Conservation (phyloP, 2,329 filamentous ascomycete genomes). For the Alternaria brassicicola region DNA sequence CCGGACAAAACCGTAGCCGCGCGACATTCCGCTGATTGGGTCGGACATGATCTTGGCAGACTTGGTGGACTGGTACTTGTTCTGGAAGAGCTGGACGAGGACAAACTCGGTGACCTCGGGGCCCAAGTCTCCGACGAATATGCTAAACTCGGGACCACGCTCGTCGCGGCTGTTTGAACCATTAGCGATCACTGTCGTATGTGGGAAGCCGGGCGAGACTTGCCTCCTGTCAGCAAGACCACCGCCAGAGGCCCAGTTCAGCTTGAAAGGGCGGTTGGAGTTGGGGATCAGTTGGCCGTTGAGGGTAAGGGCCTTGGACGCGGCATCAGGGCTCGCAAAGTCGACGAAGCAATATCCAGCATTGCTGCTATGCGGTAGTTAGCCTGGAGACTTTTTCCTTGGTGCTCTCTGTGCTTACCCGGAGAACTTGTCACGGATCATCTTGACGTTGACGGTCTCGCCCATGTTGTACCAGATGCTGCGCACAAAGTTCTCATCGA, state of each 20-base stretch:
- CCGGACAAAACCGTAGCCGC: slow-evolving; percentile 96
- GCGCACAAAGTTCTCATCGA: slow-evolving; percentile 98
- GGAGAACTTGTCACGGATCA: slow-evolving; percentile 99
- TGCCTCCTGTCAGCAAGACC: slow-evolving; percentile 92
- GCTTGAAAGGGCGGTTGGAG: slow-evolving; percentile 93
- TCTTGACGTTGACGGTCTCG: slow-evolving; percentile 97
- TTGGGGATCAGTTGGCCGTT: slow-evolving; percentile 92
- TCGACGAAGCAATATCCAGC: slow-evolving; percentile 99
- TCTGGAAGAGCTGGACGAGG: slow-evolving; percentile 94
- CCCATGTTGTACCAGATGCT: slow-evolving; percentile 92
- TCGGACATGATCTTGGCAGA: slow-evolving; percentile 99
- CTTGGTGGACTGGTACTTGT: slow-evolving; percentile 95
- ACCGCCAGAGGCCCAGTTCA: slow-evolving; percentile 98
- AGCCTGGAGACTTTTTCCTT: slow-evolving; percentile 29
- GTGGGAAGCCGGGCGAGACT: slow-evolving; percentile 33
- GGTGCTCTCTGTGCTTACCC: slow-evolving; percentile 65
- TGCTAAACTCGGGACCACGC: slow-evolving; percentile 92
- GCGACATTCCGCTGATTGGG: slow-evolving; percentile 95
- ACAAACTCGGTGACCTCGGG: slow-evolving; percentile 99
- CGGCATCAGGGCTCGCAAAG: slow-evolving; percentile 81
- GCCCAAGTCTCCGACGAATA: slow-evolving; percentile 97
- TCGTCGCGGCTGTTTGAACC: slow-evolving; percentile 71
- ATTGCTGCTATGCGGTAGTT: slow-evolving; percentile 75
- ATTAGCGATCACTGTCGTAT: slow-evolving; percentile 20
- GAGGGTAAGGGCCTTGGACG: slow-evolving; percentile 85